phyloP scores from a whole-genome alignment of 164 flowering plant genomes.

The Umbellularia californica region DNA sequence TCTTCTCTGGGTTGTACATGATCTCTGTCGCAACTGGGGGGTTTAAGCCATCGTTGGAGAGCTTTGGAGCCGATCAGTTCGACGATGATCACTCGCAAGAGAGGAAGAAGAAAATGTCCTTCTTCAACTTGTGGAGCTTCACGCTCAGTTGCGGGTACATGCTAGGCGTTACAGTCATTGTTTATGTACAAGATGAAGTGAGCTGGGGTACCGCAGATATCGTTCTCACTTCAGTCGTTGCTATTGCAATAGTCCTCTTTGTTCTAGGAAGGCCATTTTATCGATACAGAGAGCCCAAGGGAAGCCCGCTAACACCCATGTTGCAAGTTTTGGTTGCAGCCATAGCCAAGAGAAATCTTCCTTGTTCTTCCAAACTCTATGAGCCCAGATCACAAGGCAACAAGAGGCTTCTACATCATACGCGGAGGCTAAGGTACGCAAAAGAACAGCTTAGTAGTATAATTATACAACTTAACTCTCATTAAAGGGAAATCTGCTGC shows the following conservation, averaged over 20 bases:
- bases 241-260: conserved; percentile 45
- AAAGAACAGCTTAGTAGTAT: too few relatives aligned
- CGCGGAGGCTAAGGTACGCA: conserved; percentile 59
- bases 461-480: too few relatives aligned
- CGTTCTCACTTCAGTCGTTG: conserved; percentile 52
- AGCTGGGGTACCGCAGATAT: conserved; percentile 72
- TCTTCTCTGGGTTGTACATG: conserved; percentile 71
- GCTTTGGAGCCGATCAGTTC: conserved; percentile 96
- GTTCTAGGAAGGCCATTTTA: conserved; percentile 55
- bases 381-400: conserved; percentile 38
- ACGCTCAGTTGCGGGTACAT: conserved; percentile 67
- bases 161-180: conserved; percentile 70
- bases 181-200: conserved; percentile 69
- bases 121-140: conserved; percentile 90
- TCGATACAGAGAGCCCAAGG: conserved; percentile 49
- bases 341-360: conserved; percentile 54
- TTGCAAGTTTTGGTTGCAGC: conserved; percentile 79
- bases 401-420: conserved; percentile 58
- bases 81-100: conserved; percentile 69
- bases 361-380: conserved; percentile 48
- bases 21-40: conserved; percentile 89
- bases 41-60: conserved; percentile 79
- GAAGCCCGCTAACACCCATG: conserved; percentile 87
- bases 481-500: too few relatives aligned
- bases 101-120: conserved; percentile 77